These are phyloP conservation scores for Colletotrichum orbiculare DNA, from an alignment of 2,329 filamentous ascomycete genomes.

Conservation along the genomic window DNA sequence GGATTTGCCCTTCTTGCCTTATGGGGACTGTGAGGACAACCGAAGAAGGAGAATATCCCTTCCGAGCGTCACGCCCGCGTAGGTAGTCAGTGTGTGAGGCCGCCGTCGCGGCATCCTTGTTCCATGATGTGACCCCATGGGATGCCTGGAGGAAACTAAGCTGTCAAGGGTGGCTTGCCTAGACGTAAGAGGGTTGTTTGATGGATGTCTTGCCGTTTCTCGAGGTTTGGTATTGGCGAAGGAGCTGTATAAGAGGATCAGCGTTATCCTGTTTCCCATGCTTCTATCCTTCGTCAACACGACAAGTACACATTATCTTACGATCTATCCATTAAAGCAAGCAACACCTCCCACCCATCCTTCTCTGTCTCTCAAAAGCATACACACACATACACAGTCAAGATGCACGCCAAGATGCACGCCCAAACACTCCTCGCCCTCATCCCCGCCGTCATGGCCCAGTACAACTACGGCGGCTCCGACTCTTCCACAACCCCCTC, in stretches of 20 bases:
- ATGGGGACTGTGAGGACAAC: background rate
- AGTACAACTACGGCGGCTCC: constrained; percentile 21
- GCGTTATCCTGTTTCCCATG: background rate
- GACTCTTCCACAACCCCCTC: constrained; percentile 1
- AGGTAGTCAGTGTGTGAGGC: constrained; percentile 7
- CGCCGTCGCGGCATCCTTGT: constrained; percentile 13
- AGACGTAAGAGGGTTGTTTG: too few relatives aligned
- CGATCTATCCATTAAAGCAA: background rate
- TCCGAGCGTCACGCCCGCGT: too few relatives aligned
- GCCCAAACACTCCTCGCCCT: constrained; percentile 24
- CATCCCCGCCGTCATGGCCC: constrained; percentile 29
- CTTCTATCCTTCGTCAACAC: background rate
- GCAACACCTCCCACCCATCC: background rate
- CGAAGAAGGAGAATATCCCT: too few relatives aligned
- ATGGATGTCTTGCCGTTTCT: background rate
- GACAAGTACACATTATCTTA: background rate
- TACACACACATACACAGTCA: background rate
- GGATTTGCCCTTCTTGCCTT: background rate
- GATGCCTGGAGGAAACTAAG: background rate
- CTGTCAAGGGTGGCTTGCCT: constrained; percentile 7
- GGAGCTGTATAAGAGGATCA: constrained; percentile 20
- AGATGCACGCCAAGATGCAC: constrained; percentile 37
- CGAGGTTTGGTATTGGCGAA: background rate
- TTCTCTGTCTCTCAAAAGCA: background rate
- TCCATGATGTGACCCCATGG: background rate